Evolutionary conservation across 495 filamentous ascomycete species (phyloP).

Genomic region (Tuber calosporum): DNA sequence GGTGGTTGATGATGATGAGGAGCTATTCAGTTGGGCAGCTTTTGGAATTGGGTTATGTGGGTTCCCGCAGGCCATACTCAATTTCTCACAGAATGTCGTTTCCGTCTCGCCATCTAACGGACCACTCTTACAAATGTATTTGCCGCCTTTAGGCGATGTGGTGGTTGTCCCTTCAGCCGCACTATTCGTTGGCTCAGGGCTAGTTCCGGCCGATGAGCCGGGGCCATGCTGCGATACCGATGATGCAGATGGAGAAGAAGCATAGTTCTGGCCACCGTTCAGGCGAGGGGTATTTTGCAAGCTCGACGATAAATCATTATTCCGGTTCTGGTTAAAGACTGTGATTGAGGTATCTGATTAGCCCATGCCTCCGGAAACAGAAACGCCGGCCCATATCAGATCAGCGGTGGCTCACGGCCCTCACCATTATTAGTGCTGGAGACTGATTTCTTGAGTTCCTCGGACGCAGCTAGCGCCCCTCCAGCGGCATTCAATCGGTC

Average conservation of each 20-base stretch:
- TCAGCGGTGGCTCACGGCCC: constrained; percentile 27
- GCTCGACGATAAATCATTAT: constrained; percentile 33
- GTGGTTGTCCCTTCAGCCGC: constrained; percentile 37
- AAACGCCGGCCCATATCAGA: neutral
- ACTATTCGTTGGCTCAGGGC: constrained; percentile 54
- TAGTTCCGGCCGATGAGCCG: constrained; percentile 81
- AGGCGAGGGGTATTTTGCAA: constrained; percentile 37
- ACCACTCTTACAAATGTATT: constrained; percentile 40
- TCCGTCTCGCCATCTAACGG: constrained; percentile 41
- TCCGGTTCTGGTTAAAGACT: constrained; percentile 42
- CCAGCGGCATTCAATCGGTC: constrained; percentile 33
- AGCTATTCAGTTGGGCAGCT: constrained; percentile 8
- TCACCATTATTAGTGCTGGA: constrained; percentile 24
- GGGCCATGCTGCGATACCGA: constrained; percentile 59
- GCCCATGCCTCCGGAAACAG: neutral
- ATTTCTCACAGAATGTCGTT: constrained; percentile 58
- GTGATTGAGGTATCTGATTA: constrained; percentile 15
- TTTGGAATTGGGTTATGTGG: constrained; percentile 60
- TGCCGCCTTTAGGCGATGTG: constrained; percentile 33
- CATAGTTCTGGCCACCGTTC: constrained; percentile 41
- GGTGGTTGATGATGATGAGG: constrained; percentile 36
- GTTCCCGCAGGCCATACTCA: constrained; percentile 66
- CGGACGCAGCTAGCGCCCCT: constrained; percentile 11
- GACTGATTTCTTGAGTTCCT: constrained; percentile 35
- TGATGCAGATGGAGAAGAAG: constrained; percentile 55